phyloP scores from a whole-genome alignment of 192 early-diverging fungal species.

The Phycomyces blakesleeanus region DNA sequence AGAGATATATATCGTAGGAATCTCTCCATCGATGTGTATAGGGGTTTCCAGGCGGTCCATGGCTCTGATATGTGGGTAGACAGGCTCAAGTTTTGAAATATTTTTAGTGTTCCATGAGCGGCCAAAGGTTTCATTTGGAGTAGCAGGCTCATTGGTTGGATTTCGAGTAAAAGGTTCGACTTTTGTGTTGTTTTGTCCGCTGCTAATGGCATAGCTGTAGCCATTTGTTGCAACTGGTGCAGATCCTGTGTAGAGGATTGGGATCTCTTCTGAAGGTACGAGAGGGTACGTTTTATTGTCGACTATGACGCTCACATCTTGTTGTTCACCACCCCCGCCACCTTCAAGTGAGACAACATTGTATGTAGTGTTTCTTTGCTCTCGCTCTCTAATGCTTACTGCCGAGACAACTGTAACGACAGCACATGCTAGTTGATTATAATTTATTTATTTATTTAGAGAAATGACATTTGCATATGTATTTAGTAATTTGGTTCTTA shows the following conservation, averaged over 20 bases:
- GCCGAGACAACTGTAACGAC: neutral
- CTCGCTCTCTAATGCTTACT: too few relatives aligned
- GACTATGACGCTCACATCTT: neutral
- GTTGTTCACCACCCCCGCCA: too few relatives aligned
- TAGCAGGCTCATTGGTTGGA: neutral
- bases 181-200: neutral
- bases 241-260: slow-evolving; percentile 1
- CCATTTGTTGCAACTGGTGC: slow-evolving; percentile 4
- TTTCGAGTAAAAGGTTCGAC: slow-evolving; percentile 4
- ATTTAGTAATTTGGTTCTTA: too few relatives aligned
- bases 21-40: neutral
- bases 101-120: neutral
- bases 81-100: neutral
- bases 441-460: too few relatives aligned
- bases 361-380: too few relatives aligned
- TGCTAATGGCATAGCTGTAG: slow-evolving; percentile 4
- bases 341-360: slow-evolving; percentile 1
- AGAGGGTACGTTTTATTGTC: neutral
- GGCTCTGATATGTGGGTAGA: neutral
- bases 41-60: slow-evolving; percentile 4
- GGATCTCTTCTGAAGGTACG: neutral
- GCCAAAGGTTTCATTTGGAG: slow-evolving; percentile 10
- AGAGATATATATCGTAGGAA: slow-evolving; percentile 11
- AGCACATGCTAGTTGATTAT: neutral
- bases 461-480: too few relatives aligned